Evolutionary conservation across 2,329 filamentous ascomycete species (phyloP), one percentile per base, ranked within the genome.

Genomic region (Colletotrichum zoysiae): DNA sequence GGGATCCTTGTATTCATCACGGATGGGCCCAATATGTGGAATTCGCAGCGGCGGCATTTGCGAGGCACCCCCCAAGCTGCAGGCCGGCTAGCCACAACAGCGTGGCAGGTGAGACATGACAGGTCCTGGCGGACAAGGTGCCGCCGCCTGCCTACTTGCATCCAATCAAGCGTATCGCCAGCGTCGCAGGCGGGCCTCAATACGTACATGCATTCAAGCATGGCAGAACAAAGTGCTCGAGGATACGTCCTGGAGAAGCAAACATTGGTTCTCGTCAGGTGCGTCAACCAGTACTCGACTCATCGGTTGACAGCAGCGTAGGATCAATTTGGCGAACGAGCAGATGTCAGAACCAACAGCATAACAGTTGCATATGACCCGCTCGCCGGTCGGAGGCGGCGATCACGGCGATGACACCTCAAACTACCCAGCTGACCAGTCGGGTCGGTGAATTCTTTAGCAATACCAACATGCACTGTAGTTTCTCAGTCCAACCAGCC

Each of bases 311-410:
- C n/a, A 48, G 67, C 69, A 71, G 60, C 59, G 69, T 60, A 53
- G 65, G 60, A 48, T 59, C 38, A 35, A 35, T 69, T 44, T 59
- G 53, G 46, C 59, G 55, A 71, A 65, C 69, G 26, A 64, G 33
- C 48, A 40, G 33, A 18, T 40, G 53, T 69, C 48, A 42, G 50
- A 57, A 71, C 65, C 65, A 71, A 71, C 65, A 53, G 69, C 65
- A 69, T 71, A 59, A 59, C 53, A 71, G 69, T 65, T 48, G 69
- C 69, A 71, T 56, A 50, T 64, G 65, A 69, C 69, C 69, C 69
- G 53, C 65, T 53, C 53, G 48, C 40, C 65, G 38, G 58, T 55
- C 51, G 48, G 53, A 46, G 65, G 55, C 63, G 65, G 53, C 51
- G 69, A 64, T 71, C 65, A 68, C 44, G 58, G 46, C 69, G 58